Conservation (phyloP, 2,329 filamentous ascomycete species). For the Aureobasidium zeae region DNA sequence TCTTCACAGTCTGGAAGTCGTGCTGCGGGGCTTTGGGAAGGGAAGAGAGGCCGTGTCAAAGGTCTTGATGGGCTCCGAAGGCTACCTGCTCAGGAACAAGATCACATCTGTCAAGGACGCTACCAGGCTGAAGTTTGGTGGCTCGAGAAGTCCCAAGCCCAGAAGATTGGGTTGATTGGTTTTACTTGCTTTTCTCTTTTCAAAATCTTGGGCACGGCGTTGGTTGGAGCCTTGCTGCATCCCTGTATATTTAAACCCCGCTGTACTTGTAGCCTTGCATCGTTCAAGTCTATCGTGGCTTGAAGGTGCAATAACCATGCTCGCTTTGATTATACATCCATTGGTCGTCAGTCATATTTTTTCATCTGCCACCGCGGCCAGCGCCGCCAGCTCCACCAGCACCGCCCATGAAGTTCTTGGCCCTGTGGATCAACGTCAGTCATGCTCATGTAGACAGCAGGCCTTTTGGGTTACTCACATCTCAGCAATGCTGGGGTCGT, state of each 20-base stretch:
- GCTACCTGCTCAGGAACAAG: constrained; percentile 61
- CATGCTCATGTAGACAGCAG: background rate
- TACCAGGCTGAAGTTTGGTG: constrained; percentile 91
- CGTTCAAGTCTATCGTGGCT: constrained; percentile 13
- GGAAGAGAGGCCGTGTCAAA: constrained; percentile 87
- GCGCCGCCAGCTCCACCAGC: constrained; percentile 42
- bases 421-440: constrained; percentile 38
- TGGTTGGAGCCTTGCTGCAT: constrained; percentile 3
- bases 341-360: background rate
- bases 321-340: constrained; percentile 5
- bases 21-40: constrained; percentile 74
- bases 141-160: constrained; percentile 72
- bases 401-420: constrained; percentile 59
- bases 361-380: constrained; percentile 19
- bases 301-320: background rate
- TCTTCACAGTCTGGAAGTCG: constrained; percentile 68
- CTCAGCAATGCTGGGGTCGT: constrained; percentile 81
- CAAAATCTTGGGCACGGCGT: constrained; percentile 13
- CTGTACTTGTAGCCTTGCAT: constrained; percentile 8
- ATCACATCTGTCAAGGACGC: constrained; percentile 74
- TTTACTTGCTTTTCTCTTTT: background rate
- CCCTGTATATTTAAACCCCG: constrained; percentile 6
- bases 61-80: constrained; percentile 78
- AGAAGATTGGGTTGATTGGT: constrained; percentile 62
- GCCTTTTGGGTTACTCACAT: constrained; percentile 67